Conservation (phyloP, 352 stramenopile genomes). For the Phytopythium sindhum region DNA sequence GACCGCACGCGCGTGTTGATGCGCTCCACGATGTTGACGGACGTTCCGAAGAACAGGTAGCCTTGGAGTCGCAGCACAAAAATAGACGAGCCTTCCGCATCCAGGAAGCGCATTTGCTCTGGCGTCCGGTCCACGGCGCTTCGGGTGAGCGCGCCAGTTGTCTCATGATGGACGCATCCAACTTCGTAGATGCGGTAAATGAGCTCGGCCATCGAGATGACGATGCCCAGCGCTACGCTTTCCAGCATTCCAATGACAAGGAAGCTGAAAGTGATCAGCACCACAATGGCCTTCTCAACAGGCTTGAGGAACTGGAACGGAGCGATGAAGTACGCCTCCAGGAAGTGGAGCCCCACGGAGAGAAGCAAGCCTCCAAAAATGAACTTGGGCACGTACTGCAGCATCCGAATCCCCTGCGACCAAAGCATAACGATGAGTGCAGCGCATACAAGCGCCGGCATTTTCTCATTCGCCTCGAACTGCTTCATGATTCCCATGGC, state of each 20-base stretch:
- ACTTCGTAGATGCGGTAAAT: conserved; percentile 79
- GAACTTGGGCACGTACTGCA: conserved; percentile 81
- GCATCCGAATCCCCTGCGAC: conserved; percentile 54
- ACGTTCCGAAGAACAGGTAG: conserved; percentile 82
- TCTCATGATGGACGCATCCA: conserved; percentile 76
- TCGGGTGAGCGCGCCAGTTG: conserved; percentile 52
- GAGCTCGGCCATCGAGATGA: conserved; percentile 79
- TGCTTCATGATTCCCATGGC: conserved; percentile 86
- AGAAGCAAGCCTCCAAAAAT: conserved; percentile 76
- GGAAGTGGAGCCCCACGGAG: conserved; percentile 72
- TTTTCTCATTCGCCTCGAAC: conserved; percentile 74
- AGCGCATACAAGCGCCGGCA: conserved; percentile 68
- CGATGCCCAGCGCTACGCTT: conserved; percentile 65
- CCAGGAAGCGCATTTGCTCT: conserved; percentile 54
- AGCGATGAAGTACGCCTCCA: conserved; percentile 73
- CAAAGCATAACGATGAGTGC: conserved; percentile 53
- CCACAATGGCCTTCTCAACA: conserved; percentile 56
- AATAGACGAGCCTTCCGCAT: conserved; percentile 48
- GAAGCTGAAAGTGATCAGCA: conserved; percentile 70
- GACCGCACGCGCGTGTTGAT: conserved; percentile 69
- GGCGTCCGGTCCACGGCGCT: conserved; percentile 67
- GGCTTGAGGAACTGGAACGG: conserved; percentile 73
- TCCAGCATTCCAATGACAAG: conserved; percentile 70
- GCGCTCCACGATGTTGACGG: conserved; percentile 69
- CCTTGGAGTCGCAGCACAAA: conserved; percentile 76